These are phyloP conservation scores for Trichoderma endophyticum DNA, from an alignment of 2,329 filamentous ascomycete genomes.

Conservation along the genomic window DNA sequence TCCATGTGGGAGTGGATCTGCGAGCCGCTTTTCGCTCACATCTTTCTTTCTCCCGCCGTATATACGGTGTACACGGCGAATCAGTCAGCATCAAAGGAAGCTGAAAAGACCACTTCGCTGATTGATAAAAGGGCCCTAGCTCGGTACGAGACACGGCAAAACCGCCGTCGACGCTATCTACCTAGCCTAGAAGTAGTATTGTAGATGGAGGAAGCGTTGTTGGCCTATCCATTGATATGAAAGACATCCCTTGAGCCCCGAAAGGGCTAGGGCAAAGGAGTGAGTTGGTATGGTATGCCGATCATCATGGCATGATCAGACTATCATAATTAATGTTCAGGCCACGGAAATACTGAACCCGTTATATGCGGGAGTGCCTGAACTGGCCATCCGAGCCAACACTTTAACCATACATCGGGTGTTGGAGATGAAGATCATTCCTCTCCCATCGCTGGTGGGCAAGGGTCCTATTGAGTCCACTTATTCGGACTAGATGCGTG, in stretches of 20 bases:
- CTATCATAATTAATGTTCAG: background rate
- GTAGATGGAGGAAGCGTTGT: background rate
- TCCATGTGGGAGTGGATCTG: conserved; percentile 1
- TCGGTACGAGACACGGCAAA: background rate
- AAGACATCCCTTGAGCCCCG: background rate
- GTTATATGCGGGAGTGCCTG: conserved; percentile 3
- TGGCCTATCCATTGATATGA: background rate
- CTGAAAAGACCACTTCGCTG: background rate
- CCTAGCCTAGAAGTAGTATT: background rate
- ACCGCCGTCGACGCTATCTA: background rate
- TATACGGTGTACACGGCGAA: background rate
- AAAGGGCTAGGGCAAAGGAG: background rate
- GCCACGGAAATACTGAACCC: background rate
- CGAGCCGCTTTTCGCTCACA: background rate
- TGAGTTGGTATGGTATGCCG: conserved; percentile 3
- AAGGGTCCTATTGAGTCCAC: background rate
- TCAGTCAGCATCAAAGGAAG: too few species aligned
- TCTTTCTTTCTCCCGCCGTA: background rate
- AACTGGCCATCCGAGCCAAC: background rate
- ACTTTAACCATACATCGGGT: background rate
- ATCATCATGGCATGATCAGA: conserved; percentile 3
- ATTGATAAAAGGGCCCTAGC: background rate
- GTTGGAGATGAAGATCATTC: background rate
- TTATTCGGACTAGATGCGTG: background rate
- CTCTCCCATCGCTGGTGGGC: background rate